Evolutionary conservation across 75 land plant species (phyloP).

Genomic region (Pinus albicaulis): DNA sequence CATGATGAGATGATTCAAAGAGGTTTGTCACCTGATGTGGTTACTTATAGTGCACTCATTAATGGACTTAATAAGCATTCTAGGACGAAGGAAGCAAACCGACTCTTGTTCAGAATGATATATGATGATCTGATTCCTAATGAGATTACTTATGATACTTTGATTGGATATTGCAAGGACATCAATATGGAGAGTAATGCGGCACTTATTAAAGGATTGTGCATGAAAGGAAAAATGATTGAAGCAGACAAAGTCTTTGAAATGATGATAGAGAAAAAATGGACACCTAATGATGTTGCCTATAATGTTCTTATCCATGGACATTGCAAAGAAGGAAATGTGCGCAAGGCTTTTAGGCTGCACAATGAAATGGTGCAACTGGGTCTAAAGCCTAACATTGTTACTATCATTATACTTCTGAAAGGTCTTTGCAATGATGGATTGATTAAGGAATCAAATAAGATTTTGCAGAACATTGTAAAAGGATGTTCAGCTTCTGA

Average conservation of each 20-base stretch:
- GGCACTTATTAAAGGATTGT: slow-evolving; percentile 69
- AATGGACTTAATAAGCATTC: slow-evolving; percentile 60
- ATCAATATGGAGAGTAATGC: slow-evolving; percentile 32
- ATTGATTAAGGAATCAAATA: slow-evolving; percentile 36
- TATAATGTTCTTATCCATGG: slow-evolving; percentile 77
- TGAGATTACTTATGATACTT: slow-evolving; percentile 56
- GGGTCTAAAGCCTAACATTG: slow-evolving; percentile 51
- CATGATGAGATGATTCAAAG: slow-evolving; percentile 58
- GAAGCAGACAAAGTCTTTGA: slow-evolving; percentile 69
- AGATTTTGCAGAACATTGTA: slow-evolving; percentile 24
- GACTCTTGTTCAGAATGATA: slow-evolving; percentile 44
- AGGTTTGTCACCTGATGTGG: slow-evolving; percentile 66
- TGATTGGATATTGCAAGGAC: slow-evolving; percentile 46
- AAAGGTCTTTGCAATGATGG: slow-evolving; percentile 42
- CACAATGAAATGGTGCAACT: slow-evolving; percentile 45
- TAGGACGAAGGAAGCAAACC: slow-evolving; percentile 60
- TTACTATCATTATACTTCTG: slow-evolving; percentile 36
- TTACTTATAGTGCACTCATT: slow-evolving; percentile 70
- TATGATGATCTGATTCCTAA: slow-evolving; percentile 50
- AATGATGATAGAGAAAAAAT: slow-evolving; percentile 38
- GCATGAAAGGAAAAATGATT: slow-evolving; percentile 67
- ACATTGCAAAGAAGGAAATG: slow-evolving; percentile 48
- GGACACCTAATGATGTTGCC: slow-evolving; percentile 40
- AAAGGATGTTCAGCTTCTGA: slow-evolving; percentile 38
- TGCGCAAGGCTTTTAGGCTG: slow-evolving; percentile 35